Conservation (phyloP, 768 basidiomycete genomes). For the Tulasnella sp. region DNA sequence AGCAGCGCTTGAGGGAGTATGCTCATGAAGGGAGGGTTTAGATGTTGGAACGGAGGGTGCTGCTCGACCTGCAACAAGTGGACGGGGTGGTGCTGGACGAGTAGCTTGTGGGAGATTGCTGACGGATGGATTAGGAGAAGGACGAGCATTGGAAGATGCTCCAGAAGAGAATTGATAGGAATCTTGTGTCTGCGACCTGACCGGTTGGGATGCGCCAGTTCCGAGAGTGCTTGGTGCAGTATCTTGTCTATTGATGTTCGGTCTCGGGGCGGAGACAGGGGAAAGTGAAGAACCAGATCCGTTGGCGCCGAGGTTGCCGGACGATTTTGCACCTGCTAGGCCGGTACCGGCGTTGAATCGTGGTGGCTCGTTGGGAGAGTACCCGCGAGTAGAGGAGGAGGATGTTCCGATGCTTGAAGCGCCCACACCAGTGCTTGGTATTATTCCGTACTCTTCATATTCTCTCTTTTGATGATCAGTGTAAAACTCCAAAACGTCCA, state of each 20-base stretch:
- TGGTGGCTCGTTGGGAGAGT: constrained; percentile 28
- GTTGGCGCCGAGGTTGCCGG: constrained; percentile 20
- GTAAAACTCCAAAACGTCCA: constrained; percentile 97
- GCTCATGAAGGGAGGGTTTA: neutral
- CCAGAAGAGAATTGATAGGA: too few species aligned
- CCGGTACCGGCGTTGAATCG: constrained; percentile 90
- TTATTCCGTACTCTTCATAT: constrained; percentile 45
- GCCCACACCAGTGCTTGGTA: constrained; percentile 21
- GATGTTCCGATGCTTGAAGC: constrained; percentile 6
- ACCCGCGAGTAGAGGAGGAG: neutral
- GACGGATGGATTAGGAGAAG: too few species aligned
- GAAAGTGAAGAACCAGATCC: too few species aligned
- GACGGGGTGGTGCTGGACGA: neutral
- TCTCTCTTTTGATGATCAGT: constrained; percentile 97
- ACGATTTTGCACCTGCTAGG: constrained; percentile 48
- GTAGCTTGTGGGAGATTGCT: constrained; percentile 1
- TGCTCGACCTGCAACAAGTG: neutral
- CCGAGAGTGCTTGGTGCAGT: too few species aligned
- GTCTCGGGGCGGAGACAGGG: constrained; percentile 4
- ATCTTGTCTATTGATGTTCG: neutral
- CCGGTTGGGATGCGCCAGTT: too few species aligned
- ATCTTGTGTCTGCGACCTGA: too few species aligned
- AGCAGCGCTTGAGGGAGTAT: constrained; percentile 8
- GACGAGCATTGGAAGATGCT: too few species aligned
- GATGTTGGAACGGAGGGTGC: neutral